Base-by-base conservation (phyloP, 192 early-diverging fungal species). In the Phlyctochytrium bullatum region DNA sequence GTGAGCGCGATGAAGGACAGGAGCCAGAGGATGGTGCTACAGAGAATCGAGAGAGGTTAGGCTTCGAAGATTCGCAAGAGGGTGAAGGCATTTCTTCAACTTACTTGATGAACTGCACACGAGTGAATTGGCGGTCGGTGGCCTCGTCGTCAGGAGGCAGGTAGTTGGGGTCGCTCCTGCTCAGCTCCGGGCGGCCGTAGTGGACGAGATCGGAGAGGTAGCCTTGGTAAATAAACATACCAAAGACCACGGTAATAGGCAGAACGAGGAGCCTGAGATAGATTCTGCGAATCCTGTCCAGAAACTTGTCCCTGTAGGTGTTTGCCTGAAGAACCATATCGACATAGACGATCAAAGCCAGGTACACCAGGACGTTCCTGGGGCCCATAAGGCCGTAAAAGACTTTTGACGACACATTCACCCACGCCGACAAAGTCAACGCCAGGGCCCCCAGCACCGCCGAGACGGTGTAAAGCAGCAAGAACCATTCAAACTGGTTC, bases 191-290 rank as follows among this genome's bases (percentile, higher is more conserved):
- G n/a, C n/a, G n/a, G n/a, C 20, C 27, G 54, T 57, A 57, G 27
- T 57, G 54, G 12, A 57, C 27, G 14, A 6, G 6, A 25, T 57
- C 54, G 27, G 54, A 57, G 6, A 57, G 27, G 25, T 24, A 25
- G 12, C 54, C 54, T 27, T 57, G 54, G 54, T 57, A 57, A 10
- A 57, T 14, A 25, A 57, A 57, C 14, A 57, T 10, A 28, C 20
- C 54, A 28, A 57, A 57, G 54, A 57, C 54, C 12, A 57, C 6
- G 54, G 14, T 28, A 6, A 57, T 14, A 28, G 27, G 54, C 14
- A 28, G 54, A 10, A 28, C 10, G 14, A 57, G 54, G 14, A 57
- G 27, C 20, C 16, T 10, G 14, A 57, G 20, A 6, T 57, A 28
- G 4, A 57, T 57, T 14, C 6, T 25, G 12, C 54, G 12, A 10